These are phyloP conservation scores for Colletotrichum sp. DNA, from an alignment of 2,329 filamentous ascomycete genomes.

Conservation along the genomic window DNA sequence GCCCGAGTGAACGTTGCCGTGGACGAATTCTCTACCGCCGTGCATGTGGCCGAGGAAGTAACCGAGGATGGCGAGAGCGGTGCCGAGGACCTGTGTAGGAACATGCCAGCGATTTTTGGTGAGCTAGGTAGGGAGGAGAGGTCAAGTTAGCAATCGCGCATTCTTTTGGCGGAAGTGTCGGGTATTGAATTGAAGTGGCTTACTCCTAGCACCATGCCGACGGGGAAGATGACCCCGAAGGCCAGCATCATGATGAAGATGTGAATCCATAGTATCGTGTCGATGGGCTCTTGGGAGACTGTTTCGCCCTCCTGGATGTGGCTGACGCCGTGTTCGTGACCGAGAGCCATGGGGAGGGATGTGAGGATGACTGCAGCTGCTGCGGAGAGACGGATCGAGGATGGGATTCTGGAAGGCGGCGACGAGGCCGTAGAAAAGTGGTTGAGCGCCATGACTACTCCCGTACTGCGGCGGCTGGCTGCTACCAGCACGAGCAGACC, in stretches of 20 bases:
- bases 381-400: neutral
- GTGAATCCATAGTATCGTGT: slow-evolving; percentile 89
- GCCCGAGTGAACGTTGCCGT: slow-evolving; percentile 75
- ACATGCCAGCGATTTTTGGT: slow-evolving; percentile 94
- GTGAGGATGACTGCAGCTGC: slow-evolving; percentile 8
- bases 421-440: slow-evolving; percentile 16
- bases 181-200: slow-evolving; percentile 33
- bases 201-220: slow-evolving; percentile 95
- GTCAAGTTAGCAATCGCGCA: slow-evolving; percentile 5
- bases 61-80: slow-evolving; percentile 77
- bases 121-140: slow-evolving; percentile 59
- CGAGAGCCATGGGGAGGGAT: slow-evolving; percentile 23
- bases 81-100: slow-evolving; percentile 79
- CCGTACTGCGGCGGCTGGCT: neutral
- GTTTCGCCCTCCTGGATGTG: slow-evolving; percentile 72
- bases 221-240: slow-evolving; percentile 91
- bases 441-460: slow-evolving; percentile 9
- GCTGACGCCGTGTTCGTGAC: slow-evolving; percentile 55
- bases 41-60: slow-evolving; percentile 94
- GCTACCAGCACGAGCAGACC: neutral
- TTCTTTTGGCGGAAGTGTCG: neutral
- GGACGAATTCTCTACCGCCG: slow-evolving; percentile 83
- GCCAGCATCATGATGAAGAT: slow-evolving; percentile 87
- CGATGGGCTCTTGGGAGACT: slow-evolving; percentile 77
- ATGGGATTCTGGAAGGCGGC: slow-evolving; percentile 1